Base-by-base conservation (phyloP, 164 flowering plant genomes). In the Vitis labrusca region DNA sequence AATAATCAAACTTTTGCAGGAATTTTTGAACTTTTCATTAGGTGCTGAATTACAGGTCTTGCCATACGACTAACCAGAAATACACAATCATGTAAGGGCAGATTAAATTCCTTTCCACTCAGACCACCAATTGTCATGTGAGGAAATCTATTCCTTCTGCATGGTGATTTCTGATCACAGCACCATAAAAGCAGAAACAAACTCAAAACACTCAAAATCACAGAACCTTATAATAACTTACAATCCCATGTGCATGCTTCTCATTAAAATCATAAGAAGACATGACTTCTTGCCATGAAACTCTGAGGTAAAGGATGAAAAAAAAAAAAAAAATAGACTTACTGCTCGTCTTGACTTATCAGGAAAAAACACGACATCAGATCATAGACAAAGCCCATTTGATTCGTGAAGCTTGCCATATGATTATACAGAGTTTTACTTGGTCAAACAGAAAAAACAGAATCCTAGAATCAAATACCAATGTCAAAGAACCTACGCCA, bases 361-460 rank as follows among this genome's bases (percentile, higher is more conserved):
- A 65, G 1, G 2, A n/a, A 56, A 61, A 59, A 16, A 7, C 32
- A 23, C 3, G 8, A 27, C 8, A 59, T 0, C 19, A 49, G 30
- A 16, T 32, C 49, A 77, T 9, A 37, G 17, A 48, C 10, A 48
- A 62, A 50, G 19, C 65, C 37, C 48, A 13, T 53, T 59, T 6
- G 32, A 63, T 52, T 23, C 19, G 50, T n/a, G 19, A 14, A 70
- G 51, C 52, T 50, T 48, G 52, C 14, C 19, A 63, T 11, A 27
- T 17, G 16, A 53, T 56, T 23, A 27, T 54, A 68, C 27, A 60
- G 51, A 52, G 17, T 49, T 55, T 32, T 63, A 65, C 64, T 64
- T 64, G 59, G 71, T 29, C 64, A 58, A 62, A 61, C 58, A 64
- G 11, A 27, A 70, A 69, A 49, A 72, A 67, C 66, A 59, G 73